Evolutionary conservation across 192 early-diverging fungal species (phyloP).

Genomic region (Coemansia sp.): DNA sequence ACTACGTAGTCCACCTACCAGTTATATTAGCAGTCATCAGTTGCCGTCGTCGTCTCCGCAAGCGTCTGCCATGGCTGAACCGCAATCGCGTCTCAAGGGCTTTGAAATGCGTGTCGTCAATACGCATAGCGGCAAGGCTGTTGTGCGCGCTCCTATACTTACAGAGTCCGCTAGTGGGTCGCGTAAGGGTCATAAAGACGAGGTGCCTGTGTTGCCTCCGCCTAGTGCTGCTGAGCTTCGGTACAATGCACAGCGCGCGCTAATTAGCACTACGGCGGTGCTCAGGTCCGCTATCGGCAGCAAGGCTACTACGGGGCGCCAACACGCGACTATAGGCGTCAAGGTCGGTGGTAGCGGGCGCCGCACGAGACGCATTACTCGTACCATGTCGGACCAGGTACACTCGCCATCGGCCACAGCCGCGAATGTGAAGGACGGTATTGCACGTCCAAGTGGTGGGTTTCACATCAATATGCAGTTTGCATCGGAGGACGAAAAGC

Average conservation of each 20-base stretch:
- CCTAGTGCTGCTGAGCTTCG: constrained; percentile 42
- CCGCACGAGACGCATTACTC: not conserved
- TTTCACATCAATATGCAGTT: constrained; percentile 46
- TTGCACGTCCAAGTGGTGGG: not conserved
- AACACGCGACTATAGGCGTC: constrained; percentile 2
- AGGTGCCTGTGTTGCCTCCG: constrained; percentile 32
- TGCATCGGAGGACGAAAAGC: constrained; percentile 6
- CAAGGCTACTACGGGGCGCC: constrained; percentile 6
- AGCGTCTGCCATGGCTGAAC: constrained; percentile 9
- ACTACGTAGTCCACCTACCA: not conserved
- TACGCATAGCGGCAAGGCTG: constrained; percentile 39
- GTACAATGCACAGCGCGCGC: constrained; percentile 50
- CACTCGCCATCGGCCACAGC: constrained; percentile 7
- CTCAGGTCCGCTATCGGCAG: constrained; percentile 23
- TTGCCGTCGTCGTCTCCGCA: constrained; percentile 3
- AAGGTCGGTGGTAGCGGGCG: constrained; percentile 4
- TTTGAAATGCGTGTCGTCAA: constrained; percentile 49
- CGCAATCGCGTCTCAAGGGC: constrained; percentile 38
- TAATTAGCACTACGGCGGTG: constrained; percentile 39
- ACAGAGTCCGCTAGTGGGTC: not conserved
- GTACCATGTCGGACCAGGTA: constrained; percentile 14
- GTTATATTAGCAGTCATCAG: not conserved
- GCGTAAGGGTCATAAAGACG: constrained; percentile 2
- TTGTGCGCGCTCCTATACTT: constrained; percentile 39
- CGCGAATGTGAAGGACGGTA: not conserved